Conservation (phyloP, 1,284 basidiomycete genomes). For the Mycosarcoma maydis region DNA sequence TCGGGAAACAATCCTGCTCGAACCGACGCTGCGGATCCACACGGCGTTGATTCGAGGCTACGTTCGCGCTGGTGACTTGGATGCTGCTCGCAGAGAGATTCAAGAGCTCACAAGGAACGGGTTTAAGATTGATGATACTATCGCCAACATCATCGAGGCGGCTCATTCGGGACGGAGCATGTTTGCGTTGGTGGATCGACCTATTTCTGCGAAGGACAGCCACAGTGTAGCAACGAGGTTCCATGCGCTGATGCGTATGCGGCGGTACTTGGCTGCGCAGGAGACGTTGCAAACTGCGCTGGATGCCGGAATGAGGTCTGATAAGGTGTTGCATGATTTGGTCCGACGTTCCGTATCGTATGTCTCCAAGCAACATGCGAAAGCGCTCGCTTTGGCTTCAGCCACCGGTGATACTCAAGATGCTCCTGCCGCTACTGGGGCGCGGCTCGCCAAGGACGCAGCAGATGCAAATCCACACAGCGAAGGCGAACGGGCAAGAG, state of each 20-base stretch:
- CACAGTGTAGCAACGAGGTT: slow-evolving; percentile 40
- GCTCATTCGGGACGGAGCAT: slow-evolving; percentile 11
- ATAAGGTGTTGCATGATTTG: slow-evolving; percentile 28
- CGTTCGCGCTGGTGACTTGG: slow-evolving; percentile 14
- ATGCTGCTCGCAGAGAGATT: slow-evolving; percentile 24
- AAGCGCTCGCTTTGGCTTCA: slow-evolving; percentile 1
- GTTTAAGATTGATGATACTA: slow-evolving; percentile 27
- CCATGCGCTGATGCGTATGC: slow-evolving; percentile 21
- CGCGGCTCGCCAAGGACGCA: too few relatives aligned
- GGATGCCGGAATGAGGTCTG: slow-evolving; percentile 17
- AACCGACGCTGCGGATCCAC: slow-evolving; percentile 44
- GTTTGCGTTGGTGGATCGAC: slow-evolving; percentile 20
- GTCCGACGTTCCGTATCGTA: slow-evolving; percentile 17
- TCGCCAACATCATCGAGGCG: slow-evolving; percentile 44
- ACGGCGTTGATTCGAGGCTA: slow-evolving; percentile 45
- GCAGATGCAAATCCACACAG: neutral
- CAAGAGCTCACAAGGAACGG: slow-evolving; percentile 26
- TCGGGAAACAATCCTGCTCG: slow-evolving; percentile 5
- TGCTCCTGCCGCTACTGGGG: too few relatives aligned
- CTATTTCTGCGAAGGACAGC: slow-evolving; percentile 8
- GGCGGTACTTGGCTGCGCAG: slow-evolving; percentile 34
- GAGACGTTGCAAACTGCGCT: slow-evolving; percentile 30
- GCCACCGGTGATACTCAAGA: too few relatives aligned
- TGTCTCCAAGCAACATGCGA: slow-evolving; percentile 12
- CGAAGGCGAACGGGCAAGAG: neutral